Evolutionary conservation across 257 asterid genomes (phyloP).

Genomic region (Nicotiana obtusifolia): DNA sequence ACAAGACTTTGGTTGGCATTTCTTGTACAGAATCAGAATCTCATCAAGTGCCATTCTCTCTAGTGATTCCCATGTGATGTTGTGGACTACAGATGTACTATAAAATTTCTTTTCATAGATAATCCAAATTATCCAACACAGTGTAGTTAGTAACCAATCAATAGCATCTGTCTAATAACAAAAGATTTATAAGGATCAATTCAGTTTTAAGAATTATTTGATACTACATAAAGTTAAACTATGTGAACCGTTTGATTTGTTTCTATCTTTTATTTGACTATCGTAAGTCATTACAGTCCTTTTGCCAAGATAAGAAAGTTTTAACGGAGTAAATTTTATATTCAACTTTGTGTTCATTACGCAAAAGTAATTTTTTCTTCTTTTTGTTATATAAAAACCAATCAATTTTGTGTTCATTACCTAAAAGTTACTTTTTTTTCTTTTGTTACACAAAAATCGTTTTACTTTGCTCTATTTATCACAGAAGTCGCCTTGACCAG

Average conservation of each 20-base stretch:
- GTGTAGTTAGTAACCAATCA: not conserved
- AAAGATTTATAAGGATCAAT: not conserved
- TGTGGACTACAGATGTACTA: conserved; percentile 10
- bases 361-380: too few species aligned
- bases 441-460: too few species aligned
- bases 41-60: conserved; percentile 25
- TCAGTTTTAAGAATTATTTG: not conserved
- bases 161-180: not conserved
- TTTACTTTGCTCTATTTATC: too few species aligned
- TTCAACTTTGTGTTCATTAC: too few species aligned
- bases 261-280: not conserved
- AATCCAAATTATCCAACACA: not conserved
- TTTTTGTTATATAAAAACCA: too few species aligned
- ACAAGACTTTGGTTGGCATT: conserved; percentile 13
- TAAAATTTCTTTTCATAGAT: not conserved
- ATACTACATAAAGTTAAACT: not conserved
- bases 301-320: not conserved
- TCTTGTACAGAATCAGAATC: conserved; percentile 37
- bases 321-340: too few species aligned
- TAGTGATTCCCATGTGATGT: conserved; percentile 33
- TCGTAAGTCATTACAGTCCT: not conserved
- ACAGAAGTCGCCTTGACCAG: too few species aligned
- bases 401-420: too few species aligned
- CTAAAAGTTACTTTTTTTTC: too few species aligned
- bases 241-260: not conserved